Percentiles rank a stretch among this genome's conserved stretches.
These are phyloP conservation scores for Abelmoschus esculentus DNA, from an alignment of 345 rosid species.

Conservation along the genomic window DNA sequence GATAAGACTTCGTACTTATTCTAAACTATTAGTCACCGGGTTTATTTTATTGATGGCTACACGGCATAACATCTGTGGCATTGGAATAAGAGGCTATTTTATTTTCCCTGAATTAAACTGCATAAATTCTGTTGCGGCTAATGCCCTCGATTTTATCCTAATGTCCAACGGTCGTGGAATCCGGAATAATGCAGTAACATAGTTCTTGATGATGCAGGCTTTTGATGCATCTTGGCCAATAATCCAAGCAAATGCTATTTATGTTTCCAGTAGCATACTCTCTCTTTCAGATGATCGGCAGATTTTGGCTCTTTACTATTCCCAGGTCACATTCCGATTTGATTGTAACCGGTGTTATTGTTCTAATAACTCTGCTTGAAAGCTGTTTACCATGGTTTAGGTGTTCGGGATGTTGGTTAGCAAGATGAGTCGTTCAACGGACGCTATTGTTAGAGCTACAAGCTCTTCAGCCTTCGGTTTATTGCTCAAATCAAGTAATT, in stretches of 20 bases:
- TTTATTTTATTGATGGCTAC: background rate
- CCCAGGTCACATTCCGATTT: constrained; percentile 49
- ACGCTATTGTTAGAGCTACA: constrained; percentile 78
- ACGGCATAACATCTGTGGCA: background rate
- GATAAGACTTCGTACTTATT: background rate
- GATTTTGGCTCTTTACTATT: constrained; percentile 48
- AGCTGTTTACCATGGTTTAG: constrained; percentile 23
- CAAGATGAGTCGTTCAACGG: constrained; percentile 69
- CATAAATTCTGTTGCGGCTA: background rate
- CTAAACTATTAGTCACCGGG: background rate
- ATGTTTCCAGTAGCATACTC: constrained; percentile 71
- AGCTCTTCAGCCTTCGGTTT: constrained; percentile 71
- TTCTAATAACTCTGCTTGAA: background rate
- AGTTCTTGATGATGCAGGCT: constrained; percentile 47
- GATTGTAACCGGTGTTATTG: background rate
- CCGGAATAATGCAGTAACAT: background rate
- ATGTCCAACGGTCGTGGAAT: background rate
- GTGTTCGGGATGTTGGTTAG: constrained; percentile 73
- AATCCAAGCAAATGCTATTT: constrained; percentile 89
- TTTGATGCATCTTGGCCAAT: constrained; percentile 91
- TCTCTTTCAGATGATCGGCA: constrained; percentile 80
- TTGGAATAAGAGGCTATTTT: background rate
- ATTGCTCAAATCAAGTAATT: constrained; percentile 58
- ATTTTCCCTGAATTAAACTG: background rate
- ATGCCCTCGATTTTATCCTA: background rate